Evolutionary conservation across 306 rosid species (phyloP), one percentile per base, ranked within the genome.

Genomic region (Astragalus membranaceus): DNA sequence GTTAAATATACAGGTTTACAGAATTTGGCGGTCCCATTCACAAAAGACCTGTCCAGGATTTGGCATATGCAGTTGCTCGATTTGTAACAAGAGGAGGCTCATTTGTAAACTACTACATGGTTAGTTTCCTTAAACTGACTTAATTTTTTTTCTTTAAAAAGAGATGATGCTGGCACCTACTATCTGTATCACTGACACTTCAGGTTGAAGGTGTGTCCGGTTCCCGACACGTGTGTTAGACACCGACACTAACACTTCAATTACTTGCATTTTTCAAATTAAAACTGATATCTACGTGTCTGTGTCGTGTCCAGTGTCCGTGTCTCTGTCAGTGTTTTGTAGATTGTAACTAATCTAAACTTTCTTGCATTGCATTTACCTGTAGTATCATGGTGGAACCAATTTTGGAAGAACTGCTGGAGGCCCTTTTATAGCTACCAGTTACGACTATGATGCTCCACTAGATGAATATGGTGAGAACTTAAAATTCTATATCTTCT

Each of bases 391-490:
- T 64, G 99, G 99, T 13, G 99, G 99, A 77, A 95, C 99, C 54
- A 95, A 95, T 83, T 95, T 91, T 67, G 99, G 99, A 63, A 95
- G 99, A 67, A 89, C 97, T 29, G 99, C 99, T 1, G 99, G 99
- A 32, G 99, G 99, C 35, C 99, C 99, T 59, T 95, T 95, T 85
- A 74, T 95, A 79, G 85, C 99, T 70, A 95, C 99, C 67, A 95
- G 97, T 85, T 95, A 95, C 46, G 99, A 95, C 82, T 95, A 95
- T 52, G 97, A 95, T 76, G 99, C 99, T 85, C 99, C 99, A 20
- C 73, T 95, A 17, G 99, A 95, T 82, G 99, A 95, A 87, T 95
- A 89, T 77, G 99, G 99, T 95, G 72, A 91, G 89, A 83, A 78
- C 58, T 60, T 17, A 52, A 44, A 49, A 11, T 59, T 54, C 57